Evolutionary conservation across 352 stramenopile genomes (phyloP).

Genomic region (Phytophthora megakarya): DNA sequence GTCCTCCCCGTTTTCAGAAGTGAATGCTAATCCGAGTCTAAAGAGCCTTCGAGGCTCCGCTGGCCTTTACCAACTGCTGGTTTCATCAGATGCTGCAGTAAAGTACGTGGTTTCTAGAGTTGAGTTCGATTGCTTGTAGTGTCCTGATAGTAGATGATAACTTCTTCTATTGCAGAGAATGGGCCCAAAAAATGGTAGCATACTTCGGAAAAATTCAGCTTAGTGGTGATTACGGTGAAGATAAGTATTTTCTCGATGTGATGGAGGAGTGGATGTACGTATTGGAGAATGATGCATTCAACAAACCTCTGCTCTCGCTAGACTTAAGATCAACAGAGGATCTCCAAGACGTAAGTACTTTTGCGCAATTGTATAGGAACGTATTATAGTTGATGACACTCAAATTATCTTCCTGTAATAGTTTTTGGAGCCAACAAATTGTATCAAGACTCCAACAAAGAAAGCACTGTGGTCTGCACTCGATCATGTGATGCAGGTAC

Average conservation of each 20-base stretch:
- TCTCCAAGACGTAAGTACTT: constrained; percentile 58
- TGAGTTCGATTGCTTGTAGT: neutral
- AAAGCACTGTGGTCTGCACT: constrained; percentile 81
- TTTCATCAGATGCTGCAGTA: constrained; percentile 80
- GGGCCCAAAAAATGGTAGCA: constrained; percentile 59
- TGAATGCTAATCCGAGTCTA: constrained; percentile 47
- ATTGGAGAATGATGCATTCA: constrained; percentile 79
- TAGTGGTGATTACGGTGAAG: constrained; percentile 45
- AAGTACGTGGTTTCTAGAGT: constrained; percentile 45
- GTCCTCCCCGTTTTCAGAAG: constrained; percentile 35
- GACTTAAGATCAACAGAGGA: constrained; percentile 75
- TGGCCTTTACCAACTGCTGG: constrained; percentile 74
- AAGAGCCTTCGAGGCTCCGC: constrained; percentile 61
- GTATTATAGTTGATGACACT: neutral
- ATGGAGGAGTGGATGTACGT: constrained; percentile 91
- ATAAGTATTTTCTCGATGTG: constrained; percentile 64
- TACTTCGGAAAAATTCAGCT: constrained; percentile 69
- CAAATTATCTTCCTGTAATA: constrained; percentile 28
- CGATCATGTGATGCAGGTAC: constrained; percentile 85
- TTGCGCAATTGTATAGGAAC: neutral
- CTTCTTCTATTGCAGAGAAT: constrained; percentile 47
- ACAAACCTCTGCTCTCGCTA: constrained; percentile 65
- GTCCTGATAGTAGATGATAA: neutral
- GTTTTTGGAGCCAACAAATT: constrained; percentile 78
- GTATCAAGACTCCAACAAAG: constrained; percentile 81